Evolutionary conservation across 75 land plant genomes (phyloP).

Genomic region (Cupressus sempervirens): DNA sequence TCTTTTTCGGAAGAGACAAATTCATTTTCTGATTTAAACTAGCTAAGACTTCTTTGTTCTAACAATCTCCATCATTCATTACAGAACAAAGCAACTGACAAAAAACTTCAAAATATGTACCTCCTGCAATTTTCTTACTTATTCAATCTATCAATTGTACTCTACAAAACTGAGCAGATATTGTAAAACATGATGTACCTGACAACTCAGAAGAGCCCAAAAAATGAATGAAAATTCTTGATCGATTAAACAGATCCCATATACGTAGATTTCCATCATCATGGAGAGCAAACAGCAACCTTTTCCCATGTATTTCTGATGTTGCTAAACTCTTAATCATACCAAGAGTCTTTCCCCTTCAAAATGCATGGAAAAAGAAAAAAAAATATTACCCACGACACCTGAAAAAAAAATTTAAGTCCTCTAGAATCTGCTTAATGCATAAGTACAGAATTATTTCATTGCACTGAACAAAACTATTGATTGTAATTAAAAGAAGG

Average conservation of each 20-base stretch:
- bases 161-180: neutral
- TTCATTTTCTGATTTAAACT: too few species aligned
- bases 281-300: conserved; percentile 66
- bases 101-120: neutral
- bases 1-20: neutral
- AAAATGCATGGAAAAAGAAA: conserved; percentile 3
- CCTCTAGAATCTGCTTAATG: neutral
- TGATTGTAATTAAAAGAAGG: neutral
- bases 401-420: neutral
- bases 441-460: too few species aligned
- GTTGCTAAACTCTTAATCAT: conserved; percentile 50
- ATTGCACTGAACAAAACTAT: neutral
- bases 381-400: neutral
- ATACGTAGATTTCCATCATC: conserved; percentile 71
- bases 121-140: neutral
- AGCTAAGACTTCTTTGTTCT: too few species aligned
- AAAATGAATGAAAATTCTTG: conserved; percentile 46
- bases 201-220: conserved; percentile 22
- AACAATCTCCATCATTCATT: too few species aligned
- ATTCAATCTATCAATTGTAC: neutral
- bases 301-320: conserved; percentile 33
- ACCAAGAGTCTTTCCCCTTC: conserved; percentile 54
- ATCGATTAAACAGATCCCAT: conserved; percentile 65
- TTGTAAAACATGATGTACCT: conserved; percentile 32
- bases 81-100: too few species aligned